Percentiles rank a stretch among this genome's conserved stretches.
Evolutionary conservation across 2,329 filamentous ascomycete species (phyloP).

Genomic region (Bipolaris zeicola): DNA sequence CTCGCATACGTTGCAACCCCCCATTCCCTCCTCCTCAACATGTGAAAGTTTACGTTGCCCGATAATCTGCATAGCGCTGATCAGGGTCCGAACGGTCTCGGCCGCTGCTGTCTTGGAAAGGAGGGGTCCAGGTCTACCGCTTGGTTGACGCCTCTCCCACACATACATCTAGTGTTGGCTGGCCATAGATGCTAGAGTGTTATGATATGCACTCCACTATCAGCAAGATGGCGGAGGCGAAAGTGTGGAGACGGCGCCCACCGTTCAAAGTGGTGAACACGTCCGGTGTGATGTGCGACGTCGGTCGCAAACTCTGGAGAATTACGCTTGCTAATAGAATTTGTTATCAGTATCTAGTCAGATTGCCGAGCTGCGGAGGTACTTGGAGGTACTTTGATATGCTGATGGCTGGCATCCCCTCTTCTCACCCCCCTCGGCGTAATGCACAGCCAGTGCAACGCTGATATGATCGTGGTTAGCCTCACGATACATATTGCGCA

Average conservation of each 20-base stretch:
- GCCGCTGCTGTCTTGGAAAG: slow-evolving; percentile 13
- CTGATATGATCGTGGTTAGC: slow-evolving; percentile 8
- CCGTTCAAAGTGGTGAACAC: slow-evolving; percentile 7
- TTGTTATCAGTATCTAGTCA: slow-evolving; percentile 5
- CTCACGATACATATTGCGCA: slow-evolving; percentile 2
- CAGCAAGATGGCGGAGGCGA: slow-evolving; percentile 14
- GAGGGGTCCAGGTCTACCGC: slow-evolving; percentile 20
- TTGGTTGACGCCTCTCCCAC: slow-evolving; percentile 5
- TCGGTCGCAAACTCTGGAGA: slow-evolving; percentile 7
- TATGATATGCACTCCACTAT: slow-evolving; percentile 17
- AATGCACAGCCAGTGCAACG: slow-evolving; percentile 14
- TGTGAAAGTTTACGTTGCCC: slow-evolving; percentile 15
- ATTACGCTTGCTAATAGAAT: slow-evolving; percentile 16
- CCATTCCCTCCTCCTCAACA: slow-evolving; percentile 11
- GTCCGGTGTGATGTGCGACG: slow-evolving; percentile 15
- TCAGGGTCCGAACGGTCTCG: slow-evolving; percentile 23
- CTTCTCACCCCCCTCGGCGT: slow-evolving; percentile 15
- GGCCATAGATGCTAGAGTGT: slow-evolving; percentile 9
- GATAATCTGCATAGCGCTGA: slow-evolving; percentile 15
- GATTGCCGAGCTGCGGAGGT: slow-evolving; percentile 1
- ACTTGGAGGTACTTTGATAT: slow-evolving; percentile 29
- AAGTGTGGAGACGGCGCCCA: slow-evolving; percentile 10
- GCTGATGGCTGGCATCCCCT: slow-evolving; percentile 15
- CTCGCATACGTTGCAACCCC: slow-evolving; percentile 10
- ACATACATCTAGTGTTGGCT: neutral